A percentile compares a stretch with the other conserved stretches of the same genome.
Evolutionary conservation across 2,329 filamentous ascomycete species (phyloP).

Genomic region (Fusarium chuoi): DNA sequence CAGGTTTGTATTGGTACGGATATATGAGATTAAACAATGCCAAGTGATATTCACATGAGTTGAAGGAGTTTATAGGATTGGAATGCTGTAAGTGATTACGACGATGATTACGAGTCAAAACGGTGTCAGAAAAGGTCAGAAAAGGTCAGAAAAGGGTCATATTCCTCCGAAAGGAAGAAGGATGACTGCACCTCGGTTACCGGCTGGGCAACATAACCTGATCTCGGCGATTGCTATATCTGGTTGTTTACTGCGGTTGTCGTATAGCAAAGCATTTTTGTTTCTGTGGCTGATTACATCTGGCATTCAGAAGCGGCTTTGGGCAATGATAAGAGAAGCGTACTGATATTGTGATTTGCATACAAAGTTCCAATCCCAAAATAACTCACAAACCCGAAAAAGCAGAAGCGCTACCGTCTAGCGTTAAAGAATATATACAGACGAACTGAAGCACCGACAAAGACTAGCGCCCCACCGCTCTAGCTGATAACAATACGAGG

Average conservation of each 20-base stretch:
- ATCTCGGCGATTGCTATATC: not conserved
- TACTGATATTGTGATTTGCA: not conserved
- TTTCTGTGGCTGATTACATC: accelerated
- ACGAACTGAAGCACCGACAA: not conserved
- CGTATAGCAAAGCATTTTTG: not conserved
- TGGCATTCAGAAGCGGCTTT: accelerated
- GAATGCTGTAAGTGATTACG: not conserved
- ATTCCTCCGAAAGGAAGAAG: not conserved
- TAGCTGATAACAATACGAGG: slow-evolving; percentile 4
- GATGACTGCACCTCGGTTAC: not conserved
- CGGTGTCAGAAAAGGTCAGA: not conserved
- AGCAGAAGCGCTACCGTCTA: not conserved
- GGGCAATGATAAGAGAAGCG: not conserved
- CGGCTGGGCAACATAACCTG: not conserved
- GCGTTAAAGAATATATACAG: not conserved
- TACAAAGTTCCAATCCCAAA: not conserved
- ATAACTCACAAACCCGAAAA: not conserved
- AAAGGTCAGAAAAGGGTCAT: not conserved
- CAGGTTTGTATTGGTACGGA: not conserved
- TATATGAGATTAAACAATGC: not conserved
- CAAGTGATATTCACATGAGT: not conserved
- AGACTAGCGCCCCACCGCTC: not conserved
- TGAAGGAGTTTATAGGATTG: not conserved
- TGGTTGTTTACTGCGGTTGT: not conserved
- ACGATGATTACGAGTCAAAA: not conserved